Percentiles rank a stretch among this genome's conserved stretches.
Evolutionary conservation across 1,284 basidiomycete genomes (phyloP).

Genomic region (Rhodotorula sp.): DNA sequence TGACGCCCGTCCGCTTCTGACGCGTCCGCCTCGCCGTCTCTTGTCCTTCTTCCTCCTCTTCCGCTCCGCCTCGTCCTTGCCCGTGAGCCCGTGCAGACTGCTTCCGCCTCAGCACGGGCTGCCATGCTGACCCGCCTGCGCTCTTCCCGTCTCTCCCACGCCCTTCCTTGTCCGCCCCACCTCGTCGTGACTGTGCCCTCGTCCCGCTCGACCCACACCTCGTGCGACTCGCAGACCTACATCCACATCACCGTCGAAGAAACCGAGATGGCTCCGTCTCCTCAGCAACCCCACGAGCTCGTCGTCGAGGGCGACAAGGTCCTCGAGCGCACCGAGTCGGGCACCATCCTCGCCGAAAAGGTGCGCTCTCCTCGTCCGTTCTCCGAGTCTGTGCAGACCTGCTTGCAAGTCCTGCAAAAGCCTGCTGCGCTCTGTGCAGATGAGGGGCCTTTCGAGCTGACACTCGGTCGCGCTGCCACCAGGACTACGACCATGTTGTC

Average conservation of each 20-base stretch:
- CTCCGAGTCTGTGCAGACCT: neutral
- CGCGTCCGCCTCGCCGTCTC: neutral
- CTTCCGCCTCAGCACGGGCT: rapidly evolving
- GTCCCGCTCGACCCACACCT: neutral
- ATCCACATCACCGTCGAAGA: neutral
- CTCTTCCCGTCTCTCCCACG: neutral
- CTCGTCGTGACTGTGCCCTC: neutral
- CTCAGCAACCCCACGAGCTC: slow-evolving; percentile 10
- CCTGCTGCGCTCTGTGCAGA: neutral
- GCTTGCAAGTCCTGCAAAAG: neutral
- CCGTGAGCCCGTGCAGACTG: neutral
- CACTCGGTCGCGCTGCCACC: neutral
- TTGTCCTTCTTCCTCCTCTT: neutral
- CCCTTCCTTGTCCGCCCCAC: neutral
- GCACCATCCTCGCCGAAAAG: slow-evolving; percentile 14
- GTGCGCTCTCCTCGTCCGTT: neutral
- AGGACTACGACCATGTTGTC: slow-evolving; percentile 3
- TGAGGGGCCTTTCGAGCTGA: neutral
- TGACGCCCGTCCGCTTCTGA: neutral
- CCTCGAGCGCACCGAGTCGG: slow-evolving; percentile 9
- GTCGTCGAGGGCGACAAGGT: slow-evolving; percentile 26
- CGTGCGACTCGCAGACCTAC: too few relatives aligned
- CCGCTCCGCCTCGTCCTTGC: too few relatives aligned
- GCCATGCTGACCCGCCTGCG: neutral
- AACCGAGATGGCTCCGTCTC: neutral